Percentiles rank a stretch among this genome's conserved stretches.
These are phyloP conservation scores for Croton laevigatus DNA, from an alignment of 441 rosid species.

Conservation along the genomic window DNA sequence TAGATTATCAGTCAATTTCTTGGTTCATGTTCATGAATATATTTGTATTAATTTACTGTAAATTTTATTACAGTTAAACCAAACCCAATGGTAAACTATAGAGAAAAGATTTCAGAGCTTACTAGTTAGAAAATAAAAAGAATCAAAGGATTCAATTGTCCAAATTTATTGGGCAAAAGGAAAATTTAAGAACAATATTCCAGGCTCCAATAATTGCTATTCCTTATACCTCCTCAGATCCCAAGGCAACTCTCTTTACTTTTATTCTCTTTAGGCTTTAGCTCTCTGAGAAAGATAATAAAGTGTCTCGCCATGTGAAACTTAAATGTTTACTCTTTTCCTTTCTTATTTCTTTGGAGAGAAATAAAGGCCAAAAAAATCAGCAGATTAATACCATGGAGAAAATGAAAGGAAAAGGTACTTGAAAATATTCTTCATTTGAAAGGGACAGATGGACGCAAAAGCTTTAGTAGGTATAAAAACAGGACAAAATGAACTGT, in stretches of 20 bases:
- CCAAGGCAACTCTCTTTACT: slow-evolving; percentile 19
- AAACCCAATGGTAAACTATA: no score
- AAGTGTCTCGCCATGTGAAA: slow-evolving; percentile 22
- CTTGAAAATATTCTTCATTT: slow-evolving; percentile 19
- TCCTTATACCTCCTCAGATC: slow-evolving; percentile 25
- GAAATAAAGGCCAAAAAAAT: no score
- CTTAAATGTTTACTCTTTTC: slow-evolving; percentile 16
- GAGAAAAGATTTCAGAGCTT: not conserved
- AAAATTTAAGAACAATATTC: not conserved
- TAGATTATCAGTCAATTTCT: no score
- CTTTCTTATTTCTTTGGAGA: no score
- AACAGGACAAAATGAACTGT: slow-evolving; percentile 22
- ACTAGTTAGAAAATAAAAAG: not conserved
- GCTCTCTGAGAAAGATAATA: slow-evolving; percentile 15
- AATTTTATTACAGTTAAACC: no score
- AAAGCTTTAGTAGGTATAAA: slow-evolving; percentile 18
- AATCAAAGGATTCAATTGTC: not conserved
- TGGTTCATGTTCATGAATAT: no score
- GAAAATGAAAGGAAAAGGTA: not conserved
- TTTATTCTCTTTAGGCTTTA: slow-evolving; percentile 24
- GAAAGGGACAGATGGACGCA: slow-evolving; percentile 20
- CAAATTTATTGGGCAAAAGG: not conserved
- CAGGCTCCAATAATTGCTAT: slow-evolving; percentile 17
- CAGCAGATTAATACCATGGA: no score
- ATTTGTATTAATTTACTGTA: no score